A percentile compares a stretch with the other conserved stretches of the same genome.
These are phyloP conservation scores for Fusarium citri DNA, from an alignment of 2,329 filamentous ascomycete species.

Conservation along the genomic window DNA sequence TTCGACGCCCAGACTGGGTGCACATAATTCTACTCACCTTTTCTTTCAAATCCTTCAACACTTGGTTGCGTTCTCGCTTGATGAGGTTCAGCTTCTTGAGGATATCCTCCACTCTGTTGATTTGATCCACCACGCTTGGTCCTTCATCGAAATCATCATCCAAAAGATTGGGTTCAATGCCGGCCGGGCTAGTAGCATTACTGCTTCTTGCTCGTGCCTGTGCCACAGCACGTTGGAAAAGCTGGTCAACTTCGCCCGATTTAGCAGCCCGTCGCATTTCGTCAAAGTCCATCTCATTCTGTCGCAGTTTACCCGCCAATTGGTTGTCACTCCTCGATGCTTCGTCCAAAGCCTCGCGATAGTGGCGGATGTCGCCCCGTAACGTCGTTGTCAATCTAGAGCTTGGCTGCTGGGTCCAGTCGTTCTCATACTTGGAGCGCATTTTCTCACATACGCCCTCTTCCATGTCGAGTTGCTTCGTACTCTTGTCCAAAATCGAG, in stretches of 20 bases:
- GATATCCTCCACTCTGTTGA: conserved; percentile 87
- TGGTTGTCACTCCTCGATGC: conserved; percentile 88
- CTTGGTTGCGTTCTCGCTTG: conserved; percentile 90
- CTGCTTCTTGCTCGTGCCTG: conserved; percentile 77
- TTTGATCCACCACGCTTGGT: conserved; percentile 88
- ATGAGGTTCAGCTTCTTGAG: conserved; percentile 91
- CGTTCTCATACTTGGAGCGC: conserved; percentile 93
- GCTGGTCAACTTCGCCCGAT: conserved; percentile 84
- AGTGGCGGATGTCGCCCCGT: conserved; percentile 86
- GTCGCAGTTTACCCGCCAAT: conserved; percentile 83
- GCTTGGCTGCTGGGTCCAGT: conserved; percentile 98
- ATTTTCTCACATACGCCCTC: conserved; percentile 99
- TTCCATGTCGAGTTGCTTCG: conserved; percentile 94
- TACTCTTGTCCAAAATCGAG: conserved; percentile 78
- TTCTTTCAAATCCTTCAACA: conserved; percentile 96
- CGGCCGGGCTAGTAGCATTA: conserved; percentile 69
- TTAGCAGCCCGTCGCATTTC: conserved; percentile 94
- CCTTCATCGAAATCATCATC: conserved; percentile 90
- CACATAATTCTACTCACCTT: conserved; percentile 71
- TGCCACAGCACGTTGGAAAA: conserved; percentile 89
- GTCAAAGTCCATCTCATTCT: conserved; percentile 89
- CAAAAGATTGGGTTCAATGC: conserved; percentile 80
- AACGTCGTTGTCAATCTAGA: conserved; percentile 88
- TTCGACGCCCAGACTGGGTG: neutral
- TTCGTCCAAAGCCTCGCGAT: conserved; percentile 89